Percentiles rank a stretch among this genome's conserved stretches.
Conservation (phyloP, 352 stramenopile genomes). For the Phytophthora litchii region DNA sequence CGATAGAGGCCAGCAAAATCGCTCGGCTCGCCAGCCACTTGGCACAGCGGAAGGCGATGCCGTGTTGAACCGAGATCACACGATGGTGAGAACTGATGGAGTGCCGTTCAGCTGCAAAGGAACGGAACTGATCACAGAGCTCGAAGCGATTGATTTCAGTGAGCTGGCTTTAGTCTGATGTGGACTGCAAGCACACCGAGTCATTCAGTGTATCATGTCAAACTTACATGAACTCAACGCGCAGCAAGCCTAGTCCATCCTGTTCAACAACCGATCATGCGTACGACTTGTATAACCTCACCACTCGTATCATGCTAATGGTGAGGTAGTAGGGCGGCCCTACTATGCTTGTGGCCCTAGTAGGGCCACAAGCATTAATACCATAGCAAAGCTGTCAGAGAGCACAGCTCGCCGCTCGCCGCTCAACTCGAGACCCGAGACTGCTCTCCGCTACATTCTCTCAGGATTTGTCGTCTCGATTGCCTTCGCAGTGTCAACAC, state of each 20-base stretch:
- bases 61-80: slow-evolving; percentile 9
- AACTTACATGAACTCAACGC: neutral
- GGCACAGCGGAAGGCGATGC: slow-evolving; percentile 1
- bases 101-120: slow-evolving; percentile 20
- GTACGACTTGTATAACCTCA: too few relatives aligned
- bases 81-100: slow-evolving; percentile 17
- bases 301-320: too few relatives aligned
- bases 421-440: neutral
- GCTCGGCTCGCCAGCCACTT: slow-evolving; percentile 19
- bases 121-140: slow-evolving; percentile 29
- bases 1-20: slow-evolving; percentile 25
- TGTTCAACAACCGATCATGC: slow-evolving; percentile 1
- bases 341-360: too few relatives aligned
- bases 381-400: neutral
- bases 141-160: neutral
- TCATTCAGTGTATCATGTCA: neutral
- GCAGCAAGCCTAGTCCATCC: neutral
- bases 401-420: neutral
- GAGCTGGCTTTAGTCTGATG: slow-evolving; percentile 4
- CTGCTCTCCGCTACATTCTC: neutral
- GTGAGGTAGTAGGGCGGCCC: too few relatives aligned
- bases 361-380: neutral
- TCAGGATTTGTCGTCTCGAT: slow-evolving; percentile 27
- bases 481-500: neutral
- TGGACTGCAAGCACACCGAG: neutral